Conservation (phyloP, 108 stramenopile genomes). For the Tribonema minus region DNA sequence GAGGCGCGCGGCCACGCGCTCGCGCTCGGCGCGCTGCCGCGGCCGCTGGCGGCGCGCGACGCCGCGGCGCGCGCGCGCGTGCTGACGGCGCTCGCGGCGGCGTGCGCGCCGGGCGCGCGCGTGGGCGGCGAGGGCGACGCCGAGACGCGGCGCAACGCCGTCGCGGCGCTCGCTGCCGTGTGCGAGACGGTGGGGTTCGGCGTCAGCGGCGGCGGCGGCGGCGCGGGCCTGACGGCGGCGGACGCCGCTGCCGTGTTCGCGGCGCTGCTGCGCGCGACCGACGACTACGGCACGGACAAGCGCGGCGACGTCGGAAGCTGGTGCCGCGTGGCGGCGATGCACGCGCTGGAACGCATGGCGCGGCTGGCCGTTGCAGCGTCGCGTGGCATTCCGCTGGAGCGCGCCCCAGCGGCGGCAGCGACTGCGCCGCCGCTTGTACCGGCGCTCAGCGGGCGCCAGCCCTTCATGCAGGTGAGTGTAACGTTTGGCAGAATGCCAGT, state of each 20-base stretch:
- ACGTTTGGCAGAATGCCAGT: no score
- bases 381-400: constrained; percentile 4
- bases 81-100: not conserved
- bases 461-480: not conserved
- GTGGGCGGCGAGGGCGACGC: constrained; percentile 68
- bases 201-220: not conserved
- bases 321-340: constrained; percentile 84
- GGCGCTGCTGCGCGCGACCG: constrained; percentile 66
- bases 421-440: not conserved
- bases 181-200: constrained; percentile 63
- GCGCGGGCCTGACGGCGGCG: not conserved
- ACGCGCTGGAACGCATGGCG: constrained; percentile 65
- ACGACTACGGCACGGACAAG: constrained; percentile 91
- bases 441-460: not conserved
- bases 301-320: constrained; percentile 97
- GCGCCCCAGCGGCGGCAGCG: not conserved
- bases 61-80: not conserved
- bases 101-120: not conserved
- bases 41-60: constrained; percentile 1
- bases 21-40: constrained; percentile 69
- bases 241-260: constrained; percentile 50
- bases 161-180: constrained; percentile 65
- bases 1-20: constrained; percentile 82
- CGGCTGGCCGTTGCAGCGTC: constrained; percentile 32
- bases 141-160: constrained; percentile 87